Evolutionary conservation across 2,329 filamentous ascomycete genomes (phyloP), one percentile per base, ranked within the genome.

Genomic region (Colletotrichum sp.): DNA sequence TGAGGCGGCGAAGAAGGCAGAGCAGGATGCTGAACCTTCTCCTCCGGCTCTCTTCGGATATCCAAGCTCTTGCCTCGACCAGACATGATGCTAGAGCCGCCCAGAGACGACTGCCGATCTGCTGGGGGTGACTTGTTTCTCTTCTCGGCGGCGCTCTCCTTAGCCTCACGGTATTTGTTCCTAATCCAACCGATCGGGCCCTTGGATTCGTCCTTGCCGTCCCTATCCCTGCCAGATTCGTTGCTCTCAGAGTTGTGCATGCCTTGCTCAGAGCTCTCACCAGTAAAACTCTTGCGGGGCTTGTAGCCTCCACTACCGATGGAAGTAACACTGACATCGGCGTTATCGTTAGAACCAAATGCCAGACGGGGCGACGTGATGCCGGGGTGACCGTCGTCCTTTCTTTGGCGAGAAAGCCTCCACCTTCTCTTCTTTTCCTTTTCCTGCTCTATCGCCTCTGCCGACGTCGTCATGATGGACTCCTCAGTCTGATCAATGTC

Each of bases 401-500:
- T 92, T 71, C 89, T 84, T 36, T 80, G 89, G 24, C 93, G 93
- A 21, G 95, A 94, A 68, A 96, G 89, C 87, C 95, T 95, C 87
- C 91, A 91, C 32, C 94, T 92, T 74, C 90, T 92, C 81, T 93
- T 94, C 84, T 93, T 94, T 69, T 94, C 92, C 79, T 90, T 93
- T 69, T 94, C 92, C 16, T 91, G 83, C 6, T 89, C 89, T 44
- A 83, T 68, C n/a, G 79, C 79, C 30, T 79, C 72, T 8, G 84
- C 80, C 59, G 80, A 82, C 75, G 77, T 64, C 8, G 74, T 76
- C 3, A 79, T 77, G 8, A 82, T 80, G 1, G 84, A 79, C 36
- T 95, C 94, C 32, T 96, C 95, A 12, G 89, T 84, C 76, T 94
- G 92, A 77, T 98, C 96, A 34, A 93, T 82, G 81, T 98, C 96